phyloP scores from a whole-genome alignment of 1,284 basidiomycete genomes.

The Ustanciosporium gigantosporum region DNA sequence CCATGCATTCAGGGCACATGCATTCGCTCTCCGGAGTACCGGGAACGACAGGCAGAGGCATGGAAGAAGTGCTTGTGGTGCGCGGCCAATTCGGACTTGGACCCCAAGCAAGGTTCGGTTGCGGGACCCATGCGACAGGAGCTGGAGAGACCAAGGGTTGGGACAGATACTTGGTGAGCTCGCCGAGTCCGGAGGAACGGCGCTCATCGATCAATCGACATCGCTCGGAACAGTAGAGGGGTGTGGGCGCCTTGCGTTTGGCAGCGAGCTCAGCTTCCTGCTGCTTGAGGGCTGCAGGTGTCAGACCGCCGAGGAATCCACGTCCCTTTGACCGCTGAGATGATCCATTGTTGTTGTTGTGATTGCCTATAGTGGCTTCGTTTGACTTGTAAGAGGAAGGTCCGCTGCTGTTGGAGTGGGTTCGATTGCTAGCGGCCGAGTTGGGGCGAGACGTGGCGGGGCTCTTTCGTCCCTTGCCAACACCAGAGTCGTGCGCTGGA shows the following conservation, averaged over 20 bases:
- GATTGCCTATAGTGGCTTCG: constrained; percentile 11
- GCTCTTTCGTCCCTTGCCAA: constrained; percentile 11
- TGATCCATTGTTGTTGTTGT: constrained; percentile 1
- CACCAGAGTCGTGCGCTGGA: constrained; percentile 1
- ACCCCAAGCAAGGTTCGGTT: neutral
- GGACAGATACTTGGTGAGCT: constrained; percentile 41
- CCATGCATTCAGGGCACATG: constrained; percentile 46
- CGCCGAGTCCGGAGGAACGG: constrained; percentile 39
- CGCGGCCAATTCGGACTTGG: constrained; percentile 7
- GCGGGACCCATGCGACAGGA: constrained; percentile 12
- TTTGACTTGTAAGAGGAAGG: constrained; percentile 35
- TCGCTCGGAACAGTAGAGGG: constrained; percentile 54
- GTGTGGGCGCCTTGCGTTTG: constrained; percentile 34
- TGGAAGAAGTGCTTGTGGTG: constrained; percentile 23
- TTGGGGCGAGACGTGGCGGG: constrained; percentile 26
- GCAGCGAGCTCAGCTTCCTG: constrained; percentile 35
- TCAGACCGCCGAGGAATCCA: constrained; percentile 43
- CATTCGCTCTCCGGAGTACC: constrained; percentile 50
- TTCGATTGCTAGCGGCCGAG: constrained; percentile 37
- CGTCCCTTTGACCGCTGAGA: constrained; percentile 25
- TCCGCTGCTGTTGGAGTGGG: constrained; percentile 31
- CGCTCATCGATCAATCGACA: constrained; percentile 51
- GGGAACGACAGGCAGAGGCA: constrained; percentile 8
- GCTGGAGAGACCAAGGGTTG: constrained; percentile 26
- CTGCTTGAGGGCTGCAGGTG: constrained; percentile 39